A percentile compares a stretch with the other conserved stretches of the same genome.
phyloP scores from a whole-genome alignment of 2,329 filamentous ascomycete genomes.

The Ophiostoma perfectum region DNA sequence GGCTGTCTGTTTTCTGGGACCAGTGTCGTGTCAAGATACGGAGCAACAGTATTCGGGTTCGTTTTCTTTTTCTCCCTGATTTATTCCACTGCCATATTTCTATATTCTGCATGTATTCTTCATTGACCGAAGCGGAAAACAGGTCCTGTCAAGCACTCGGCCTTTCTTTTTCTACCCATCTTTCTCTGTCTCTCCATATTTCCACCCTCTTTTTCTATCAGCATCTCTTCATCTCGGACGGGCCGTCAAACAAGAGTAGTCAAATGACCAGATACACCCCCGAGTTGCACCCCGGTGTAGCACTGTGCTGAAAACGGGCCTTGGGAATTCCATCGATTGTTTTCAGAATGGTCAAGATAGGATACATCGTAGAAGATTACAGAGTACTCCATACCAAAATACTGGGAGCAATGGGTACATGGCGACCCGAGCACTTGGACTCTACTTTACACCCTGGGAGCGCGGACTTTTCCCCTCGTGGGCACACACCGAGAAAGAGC shows the following conservation, averaged over 20 bases:
- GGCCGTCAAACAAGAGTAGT: neutral
- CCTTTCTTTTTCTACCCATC: neutral
- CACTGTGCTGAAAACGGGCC: neutral
- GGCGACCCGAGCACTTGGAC: neutral
- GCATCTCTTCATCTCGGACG: constrained; percentile 3
- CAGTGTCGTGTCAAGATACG: neutral
- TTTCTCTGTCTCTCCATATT: neutral
- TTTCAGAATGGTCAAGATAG: too few species aligned
- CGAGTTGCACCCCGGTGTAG: neutral
- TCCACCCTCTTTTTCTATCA: neutral
- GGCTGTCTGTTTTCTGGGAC: constrained; percentile 17
- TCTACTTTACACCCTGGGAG: neutral
- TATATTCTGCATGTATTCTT: neutral
- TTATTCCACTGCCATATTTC: neutral
- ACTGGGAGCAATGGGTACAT: too few species aligned
- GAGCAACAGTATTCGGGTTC: constrained; percentile 7
- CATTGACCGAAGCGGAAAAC: neutral
- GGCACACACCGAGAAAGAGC: neutral
- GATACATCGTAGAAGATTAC: too few species aligned
- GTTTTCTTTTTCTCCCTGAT: neutral
- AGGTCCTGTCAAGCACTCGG: neutral
- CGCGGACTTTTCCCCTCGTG: neutral
- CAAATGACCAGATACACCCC: neutral
- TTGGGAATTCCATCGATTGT: too few species aligned
- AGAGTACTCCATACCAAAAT: too few species aligned